Conservation (phyloP, 2,329 filamentous ascomycete species). For the Cordyceps cicadae region DNA sequence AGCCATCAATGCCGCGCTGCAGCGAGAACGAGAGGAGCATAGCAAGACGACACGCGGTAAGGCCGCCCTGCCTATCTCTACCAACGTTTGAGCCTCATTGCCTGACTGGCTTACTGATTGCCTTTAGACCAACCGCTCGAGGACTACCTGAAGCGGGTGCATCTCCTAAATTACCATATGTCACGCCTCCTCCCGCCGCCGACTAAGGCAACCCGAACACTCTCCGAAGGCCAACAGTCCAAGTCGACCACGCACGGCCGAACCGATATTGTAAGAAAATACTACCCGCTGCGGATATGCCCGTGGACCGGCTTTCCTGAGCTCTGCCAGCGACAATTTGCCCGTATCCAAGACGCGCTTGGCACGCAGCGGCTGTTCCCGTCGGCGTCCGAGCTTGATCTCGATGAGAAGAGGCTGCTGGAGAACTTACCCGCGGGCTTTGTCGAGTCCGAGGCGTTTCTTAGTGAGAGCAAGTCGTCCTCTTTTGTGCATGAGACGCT, state of each 20-base stretch:
- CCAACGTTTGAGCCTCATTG: background rate
- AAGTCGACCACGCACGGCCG: background rate
- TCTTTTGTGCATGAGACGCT: background rate
- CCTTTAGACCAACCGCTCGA: background rate
- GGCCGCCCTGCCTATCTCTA: background rate
- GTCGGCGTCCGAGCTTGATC: background rate
- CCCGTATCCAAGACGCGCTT: background rate
- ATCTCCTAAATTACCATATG: background rate
- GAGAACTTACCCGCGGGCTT: background rate
- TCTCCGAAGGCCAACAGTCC: background rate
- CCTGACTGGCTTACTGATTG: background rate
- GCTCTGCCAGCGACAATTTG: background rate
- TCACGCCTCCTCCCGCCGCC: background rate
- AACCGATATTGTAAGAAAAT: background rate
- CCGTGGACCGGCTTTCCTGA: background rate
- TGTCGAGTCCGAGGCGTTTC: background rate
- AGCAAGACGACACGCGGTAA: background rate
- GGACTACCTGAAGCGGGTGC: background rate
- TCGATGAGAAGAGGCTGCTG: background rate
- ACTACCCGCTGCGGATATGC: background rate
- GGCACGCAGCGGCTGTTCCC: background rate
- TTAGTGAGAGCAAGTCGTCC: background rate
- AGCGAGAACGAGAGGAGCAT: background rate
- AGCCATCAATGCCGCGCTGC: background rate
- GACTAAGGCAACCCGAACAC: background rate